These are phyloP conservation scores for Metroxylon sagu DNA, from an alignment of 176 grass and related monocot species.

Conservation along the genomic window DNA sequence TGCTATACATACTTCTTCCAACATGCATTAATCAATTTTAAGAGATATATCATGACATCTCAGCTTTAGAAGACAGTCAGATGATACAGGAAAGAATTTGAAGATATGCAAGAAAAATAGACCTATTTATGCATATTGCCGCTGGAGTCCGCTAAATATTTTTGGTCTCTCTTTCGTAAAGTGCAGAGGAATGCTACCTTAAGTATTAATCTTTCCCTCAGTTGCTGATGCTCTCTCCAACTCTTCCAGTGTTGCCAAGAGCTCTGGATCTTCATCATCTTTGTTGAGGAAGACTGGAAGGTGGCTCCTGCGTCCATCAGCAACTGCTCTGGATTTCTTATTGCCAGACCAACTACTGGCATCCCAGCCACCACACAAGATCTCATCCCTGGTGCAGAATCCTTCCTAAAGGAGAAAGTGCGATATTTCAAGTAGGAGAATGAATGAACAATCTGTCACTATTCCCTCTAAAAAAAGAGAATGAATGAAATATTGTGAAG, in stretches of 20 bases:
- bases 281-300: constrained; percentile 49
- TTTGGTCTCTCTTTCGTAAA: too few relatives aligned
- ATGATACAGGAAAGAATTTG: too few relatives aligned
- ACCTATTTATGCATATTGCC: too few relatives aligned
- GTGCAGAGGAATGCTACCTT: too few relatives aligned
- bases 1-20: too few relatives aligned
- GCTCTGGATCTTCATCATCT: constrained; percentile 43
- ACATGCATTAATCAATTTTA: too few relatives aligned
- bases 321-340: constrained; percentile 39
- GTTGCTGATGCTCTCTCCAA: constrained; percentile 17
- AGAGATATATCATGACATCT: too few relatives aligned
- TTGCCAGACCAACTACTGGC: constrained; percentile 47
- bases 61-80: too few relatives aligned
- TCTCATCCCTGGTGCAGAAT: constrained; percentile 51
- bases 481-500: not conserved
- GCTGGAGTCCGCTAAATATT: too few relatives aligned
- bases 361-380: constrained; percentile 62
- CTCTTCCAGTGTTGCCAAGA: constrained; percentile 31
- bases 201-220: constrained; percentile 17
- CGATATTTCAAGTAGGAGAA: not conserved
- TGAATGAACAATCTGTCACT: not conserved
- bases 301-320: constrained; percentile 52
- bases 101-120: too few relatives aligned
- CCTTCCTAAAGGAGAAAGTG: constrained; percentile 16
- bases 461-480: not conserved